A percentile compares a stretch with the other conserved stretches of the same genome.
These are phyloP conservation scores for Viola odorata DNA, from an alignment of 345 rosid genomes.

Conservation along the genomic window DNA sequence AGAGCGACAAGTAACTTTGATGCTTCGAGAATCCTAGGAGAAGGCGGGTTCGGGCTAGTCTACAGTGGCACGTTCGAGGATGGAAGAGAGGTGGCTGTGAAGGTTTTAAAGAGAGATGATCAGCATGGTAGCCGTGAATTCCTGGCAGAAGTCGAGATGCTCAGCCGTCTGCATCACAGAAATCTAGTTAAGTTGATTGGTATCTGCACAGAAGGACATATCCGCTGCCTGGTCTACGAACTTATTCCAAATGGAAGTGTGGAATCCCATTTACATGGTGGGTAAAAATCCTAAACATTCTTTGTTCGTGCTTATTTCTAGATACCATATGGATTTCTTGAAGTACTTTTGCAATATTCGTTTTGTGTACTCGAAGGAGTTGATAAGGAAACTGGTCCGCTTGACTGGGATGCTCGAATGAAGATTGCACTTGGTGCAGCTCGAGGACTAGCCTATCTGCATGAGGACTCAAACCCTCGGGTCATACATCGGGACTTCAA, in stretches of 20 bases:
- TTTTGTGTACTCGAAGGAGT: constrained; percentile 32
- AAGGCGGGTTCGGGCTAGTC: constrained; percentile 74
- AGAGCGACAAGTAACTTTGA: constrained; percentile 49
- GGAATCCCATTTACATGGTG: constrained; percentile 69
- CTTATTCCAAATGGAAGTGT: constrained; percentile 68
- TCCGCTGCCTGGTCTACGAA: constrained; percentile 61
- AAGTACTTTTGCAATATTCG: neutral
- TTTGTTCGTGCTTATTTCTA: neutral
- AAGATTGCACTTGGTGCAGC: constrained; percentile 77
- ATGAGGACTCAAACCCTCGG: constrained; percentile 67
- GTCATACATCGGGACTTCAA: constrained; percentile 75
- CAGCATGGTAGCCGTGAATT: constrained; percentile 59
- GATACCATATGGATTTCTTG: constrained; percentile 5
- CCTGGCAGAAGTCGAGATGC: constrained; percentile 79
- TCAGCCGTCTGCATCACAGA: constrained; percentile 72
- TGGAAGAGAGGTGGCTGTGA: constrained; percentile 64
- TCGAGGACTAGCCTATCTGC: constrained; percentile 72
- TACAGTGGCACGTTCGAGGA: constrained; percentile 48
- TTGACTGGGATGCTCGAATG: constrained; percentile 69
- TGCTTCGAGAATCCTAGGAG: constrained; percentile 47
- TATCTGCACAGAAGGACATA: constrained; percentile 42
- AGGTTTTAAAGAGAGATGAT: constrained; percentile 60
- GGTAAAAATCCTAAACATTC: constrained; percentile 1
- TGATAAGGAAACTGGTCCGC: constrained; percentile 44
- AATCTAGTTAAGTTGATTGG: constrained; percentile 63